Base-by-base conservation (phyloP, 495 filamentous ascomycete species). In the Penicillium dipodomyicola region DNA sequence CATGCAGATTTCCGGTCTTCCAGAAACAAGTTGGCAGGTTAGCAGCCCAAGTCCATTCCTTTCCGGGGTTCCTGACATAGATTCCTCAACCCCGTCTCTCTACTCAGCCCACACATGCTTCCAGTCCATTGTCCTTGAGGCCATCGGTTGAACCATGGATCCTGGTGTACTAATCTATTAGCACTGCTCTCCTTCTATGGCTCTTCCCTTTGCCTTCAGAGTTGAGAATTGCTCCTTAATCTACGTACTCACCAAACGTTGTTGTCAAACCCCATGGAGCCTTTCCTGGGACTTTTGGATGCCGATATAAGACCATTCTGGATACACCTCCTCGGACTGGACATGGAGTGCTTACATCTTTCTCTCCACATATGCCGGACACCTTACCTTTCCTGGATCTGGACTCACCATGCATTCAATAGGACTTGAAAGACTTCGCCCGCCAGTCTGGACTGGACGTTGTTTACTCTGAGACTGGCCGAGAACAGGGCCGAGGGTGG, bases 21-120 rank as follows among this genome's bases (percentile, higher is more conserved):
- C 93, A 67, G 95, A 97, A 81, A 97, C 95, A 80, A 96, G 92
- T 84, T 98, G 94, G 94, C 94, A 98, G 94, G 94, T 98, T 89
- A 95, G 94, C 89, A 87, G 69, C 75, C 72, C 77, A 79, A 57
- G 72, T 74, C 78, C 80, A 77, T 78, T 84, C 81, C 72, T 71
- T 77, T 79, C 58, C 62, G 67, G 69, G 69, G 61, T 44, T 57
- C 60, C 58, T 58, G 73, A 63, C 72, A 67, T 40, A 52, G 70
- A 52, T 53, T 44, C 43, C 46, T 56, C 43, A 59, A 65, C 52
- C 64, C 41, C 44, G 23, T 50, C 23, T 67, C 39, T 52, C 46
- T 49, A 30, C 22, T 59, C 35, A 42, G 49, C 17, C 25, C 47
- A 44, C 22, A 47, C 49, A 23, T 65, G 25, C 54, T 41, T 65